phyloP scores from a whole-genome alignment of 2,329 filamentous ascomycete genomes.

The Mycosphaerella sp. region DNA sequence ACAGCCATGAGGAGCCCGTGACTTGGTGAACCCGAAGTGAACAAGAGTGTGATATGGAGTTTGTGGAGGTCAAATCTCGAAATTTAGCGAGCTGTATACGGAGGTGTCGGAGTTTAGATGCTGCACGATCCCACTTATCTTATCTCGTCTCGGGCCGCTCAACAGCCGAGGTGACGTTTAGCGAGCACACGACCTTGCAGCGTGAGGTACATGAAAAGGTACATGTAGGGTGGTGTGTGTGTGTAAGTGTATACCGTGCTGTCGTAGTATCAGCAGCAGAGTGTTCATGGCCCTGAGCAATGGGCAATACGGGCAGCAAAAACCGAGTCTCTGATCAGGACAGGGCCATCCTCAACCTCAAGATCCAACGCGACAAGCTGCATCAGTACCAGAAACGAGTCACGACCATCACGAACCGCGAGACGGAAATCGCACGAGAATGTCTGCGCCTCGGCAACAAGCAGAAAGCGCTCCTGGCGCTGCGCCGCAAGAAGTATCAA shows the following conservation, averaged over 20 bases:
- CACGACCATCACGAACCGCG: conserved; percentile 73
- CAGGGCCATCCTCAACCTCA: conserved; percentile 96
- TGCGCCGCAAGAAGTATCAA: conserved; percentile 95
- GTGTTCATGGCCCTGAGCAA: conserved; percentile 30
- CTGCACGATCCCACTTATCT: too few species aligned
- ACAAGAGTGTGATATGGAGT: background rate
- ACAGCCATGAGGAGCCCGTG: conserved; percentile 5
- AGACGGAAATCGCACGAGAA: conserved; percentile 78
- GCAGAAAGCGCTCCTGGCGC: conserved; percentile 72
- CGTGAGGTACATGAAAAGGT: too few species aligned
- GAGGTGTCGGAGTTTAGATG: too few species aligned
- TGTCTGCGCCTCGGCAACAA: conserved; percentile 78
- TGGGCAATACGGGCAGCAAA: conserved; percentile 60
- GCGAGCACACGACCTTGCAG: too few species aligned
- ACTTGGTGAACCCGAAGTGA: background rate
- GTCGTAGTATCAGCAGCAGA: too few species aligned
- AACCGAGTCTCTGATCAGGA: conserved; percentile 73
- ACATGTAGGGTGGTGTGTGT: too few species aligned
- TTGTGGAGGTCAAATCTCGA: too few species aligned
- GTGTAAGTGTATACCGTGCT: too few species aligned
- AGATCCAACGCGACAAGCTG: conserved; percentile 93
- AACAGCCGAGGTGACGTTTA: too few species aligned
- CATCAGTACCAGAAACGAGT: conserved; percentile 94
- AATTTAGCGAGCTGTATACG: too few species aligned
- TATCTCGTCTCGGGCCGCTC: too few species aligned